phyloP scores from a whole-genome alignment of 768 basidiomycete species.

The Termitomyces sp. region DNA sequence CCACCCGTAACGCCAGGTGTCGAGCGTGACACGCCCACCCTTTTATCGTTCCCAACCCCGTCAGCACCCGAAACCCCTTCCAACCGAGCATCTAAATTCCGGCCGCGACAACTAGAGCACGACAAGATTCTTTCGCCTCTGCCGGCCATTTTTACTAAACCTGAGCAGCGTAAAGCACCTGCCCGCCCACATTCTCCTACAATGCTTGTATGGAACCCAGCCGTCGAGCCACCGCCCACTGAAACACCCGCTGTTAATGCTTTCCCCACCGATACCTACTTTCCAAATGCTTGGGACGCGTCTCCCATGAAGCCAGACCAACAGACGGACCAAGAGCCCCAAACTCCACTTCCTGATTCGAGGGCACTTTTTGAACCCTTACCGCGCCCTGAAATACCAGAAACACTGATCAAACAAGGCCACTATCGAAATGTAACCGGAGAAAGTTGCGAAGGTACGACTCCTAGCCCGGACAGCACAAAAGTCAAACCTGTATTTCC shows the following conservation, averaged over 20 bases:
- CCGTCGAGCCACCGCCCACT: constrained; percentile 75
- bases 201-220: constrained; percentile 77
- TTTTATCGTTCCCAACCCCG: constrained; percentile 11
- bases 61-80: constrained; percentile 14
- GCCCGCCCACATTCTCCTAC: constrained; percentile 57
- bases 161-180: constrained; percentile 23
- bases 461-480: constrained; percentile 61
- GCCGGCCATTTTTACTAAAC: constrained; percentile 20
- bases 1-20: constrained; percentile 41
- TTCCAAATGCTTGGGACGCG: constrained; percentile 85
- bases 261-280: constrained; percentile 76
- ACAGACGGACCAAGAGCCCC: constrained; percentile 26
- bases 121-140: constrained; percentile 16
- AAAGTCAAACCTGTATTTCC: constrained; percentile 85
- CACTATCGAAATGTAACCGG: constrained; percentile 68
- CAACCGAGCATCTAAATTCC: constrained; percentile 9
- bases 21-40: constrained; percentile 14
- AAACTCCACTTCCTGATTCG: constrained; percentile 37
- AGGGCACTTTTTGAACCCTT: constrained; percentile 60
- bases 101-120: constrained; percentile 16
- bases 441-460: constrained; percentile 36
- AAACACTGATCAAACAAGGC: constrained; percentile 63
- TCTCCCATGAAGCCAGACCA: constrained; percentile 40
- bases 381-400: constrained; percentile 59
- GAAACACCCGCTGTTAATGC: constrained; percentile 48